A percentile compares a stretch with the other conserved stretches of the same genome.
Conservation (phyloP, 805 yeast genomes). For the Myxozyma monticola region DNA sequence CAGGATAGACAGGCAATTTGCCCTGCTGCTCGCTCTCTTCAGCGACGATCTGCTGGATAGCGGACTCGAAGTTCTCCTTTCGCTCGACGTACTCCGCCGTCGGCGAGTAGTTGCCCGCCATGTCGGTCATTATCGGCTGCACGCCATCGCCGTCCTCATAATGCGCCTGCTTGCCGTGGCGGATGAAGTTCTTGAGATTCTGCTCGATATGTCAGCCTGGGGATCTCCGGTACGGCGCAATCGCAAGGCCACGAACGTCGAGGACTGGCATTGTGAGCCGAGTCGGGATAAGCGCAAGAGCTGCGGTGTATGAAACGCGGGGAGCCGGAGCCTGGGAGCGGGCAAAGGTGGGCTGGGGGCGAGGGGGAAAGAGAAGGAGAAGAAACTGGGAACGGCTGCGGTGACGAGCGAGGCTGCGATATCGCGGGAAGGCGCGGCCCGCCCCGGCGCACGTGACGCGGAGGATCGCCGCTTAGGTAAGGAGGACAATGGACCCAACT, state of each 20-base stretch:
- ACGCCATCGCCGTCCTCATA: constrained; percentile 9
- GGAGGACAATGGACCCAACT: too few species aligned
- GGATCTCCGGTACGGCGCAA: too few species aligned
- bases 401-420: neutral
- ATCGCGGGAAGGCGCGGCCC: too few species aligned
- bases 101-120: constrained; percentile 6
- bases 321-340: neutral
- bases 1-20: constrained; percentile 42
- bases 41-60: constrained; percentile 43
- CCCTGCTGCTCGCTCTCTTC: constrained; percentile 41
- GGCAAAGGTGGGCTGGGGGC: neutral
- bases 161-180: constrained; percentile 64
- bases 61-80: constrained; percentile 39
- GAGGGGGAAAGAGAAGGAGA: neutral
- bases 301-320: too few species aligned
- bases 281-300: too few species aligned
- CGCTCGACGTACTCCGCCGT: constrained; percentile 20
- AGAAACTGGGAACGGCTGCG: neutral
- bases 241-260: too few species aligned
- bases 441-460: too few species aligned
- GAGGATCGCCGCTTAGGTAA: too few species aligned
- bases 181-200: constrained; percentile 59
- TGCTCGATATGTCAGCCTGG: constrained; percentile 23
- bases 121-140: constrained; percentile 1
- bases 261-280: too few species aligned